Base-by-base conservation (phyloP, 1,284 basidiomycete species). In the Ceratobasidium sp. region DNA sequence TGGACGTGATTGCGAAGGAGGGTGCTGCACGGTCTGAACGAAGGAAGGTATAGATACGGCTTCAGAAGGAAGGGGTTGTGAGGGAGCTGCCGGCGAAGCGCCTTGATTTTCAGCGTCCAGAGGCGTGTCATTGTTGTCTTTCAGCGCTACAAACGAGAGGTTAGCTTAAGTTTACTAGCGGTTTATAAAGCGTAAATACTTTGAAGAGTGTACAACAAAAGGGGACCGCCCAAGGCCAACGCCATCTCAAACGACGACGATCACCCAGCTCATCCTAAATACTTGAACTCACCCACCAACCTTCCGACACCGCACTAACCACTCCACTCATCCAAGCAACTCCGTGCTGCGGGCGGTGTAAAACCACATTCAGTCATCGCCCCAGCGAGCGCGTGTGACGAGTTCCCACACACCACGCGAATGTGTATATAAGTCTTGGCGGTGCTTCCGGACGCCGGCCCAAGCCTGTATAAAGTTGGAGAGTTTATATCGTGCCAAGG, bases 131-230 rank as follows among this genome's bases (percentile, higher is more conserved):
- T 64, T 42, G 33, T 44, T 20, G 9, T 61, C 57, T 46, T 61
- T 64, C 6, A 62, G 48, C n/a, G 13, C 56, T 62, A 52, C 12
- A n/a, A n/a, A 4, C 33, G 20, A 20, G 33, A n/a, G 3, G 61
- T 64, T 38, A 48, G 46, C 44, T 48, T 50, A 62, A 40, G 67
- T 33, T 20, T 44, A 33, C n/a, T n/a, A 23, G 44, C 17, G 4
- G 7, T 23, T n/a, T 12, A 17, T 73, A 28, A 17, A 28, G 17
- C n/a, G 44, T 73, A 61, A 40, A 40, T 73, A 73, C 70, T 48
- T 61, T 73, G 70, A 44, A 73, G 70, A 50, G 57, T 28, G 26
- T 62, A 73, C 28, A 73, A 38, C 46, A 73, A 10, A 17, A 73
- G 28, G 40, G 70, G 33, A 50, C 28, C 42, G 44, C 59, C 44